Base-by-base conservation (phyloP, 1,139 yeast genomes). In the Saccharomycopsis crataegensis region DNA sequence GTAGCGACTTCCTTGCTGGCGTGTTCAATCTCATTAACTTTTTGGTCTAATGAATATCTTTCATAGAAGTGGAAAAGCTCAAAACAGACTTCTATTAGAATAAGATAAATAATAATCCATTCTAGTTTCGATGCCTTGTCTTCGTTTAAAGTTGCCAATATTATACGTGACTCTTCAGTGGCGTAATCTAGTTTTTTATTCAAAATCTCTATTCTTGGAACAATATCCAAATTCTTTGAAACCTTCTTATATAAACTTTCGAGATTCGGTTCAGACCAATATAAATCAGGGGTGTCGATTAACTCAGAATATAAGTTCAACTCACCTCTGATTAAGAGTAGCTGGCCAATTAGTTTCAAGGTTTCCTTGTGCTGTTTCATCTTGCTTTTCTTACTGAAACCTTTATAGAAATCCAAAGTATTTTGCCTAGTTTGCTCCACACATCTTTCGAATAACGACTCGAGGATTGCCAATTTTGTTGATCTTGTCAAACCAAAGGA, bases 131-230 rank as follows among this genome's bases (percentile, higher is more conserved):
- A 79, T 42, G 93, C 78, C 57, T 85, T 86, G 62, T 83, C 81
- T 61, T 89, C 96, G 58, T 82, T 85, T 57, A 90, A 68, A 7
- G 89, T 85, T 32, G 86, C 78, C 59, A 89, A 75, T 48, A 90
- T 71, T 1, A 91, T 91, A 31, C 89, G 76, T 33, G 88, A 87
- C 66, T 90, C 95, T 58, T 90, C 96, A 0, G 95, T 84, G 1
- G 95, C 91, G 67, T 90, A 90, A 65, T 90, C 97, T 54, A 90
- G 71, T 64, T 90, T 89, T 54, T 91, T 76, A 67, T 90, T 90
- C 64, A 90, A 71, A 45, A 89, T 88, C 41, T 82, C 75, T 48
- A 90, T 86, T 59, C 97, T 72, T 1, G 93, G 86, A 41, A 77
- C 75, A 33, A 90, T 82, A 64, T 90, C 97, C 54, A 90, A 71